phyloP scores from a whole-genome alignment of 495 filamentous ascomycete genomes.

The Lentithecium fluviatile region DNA sequence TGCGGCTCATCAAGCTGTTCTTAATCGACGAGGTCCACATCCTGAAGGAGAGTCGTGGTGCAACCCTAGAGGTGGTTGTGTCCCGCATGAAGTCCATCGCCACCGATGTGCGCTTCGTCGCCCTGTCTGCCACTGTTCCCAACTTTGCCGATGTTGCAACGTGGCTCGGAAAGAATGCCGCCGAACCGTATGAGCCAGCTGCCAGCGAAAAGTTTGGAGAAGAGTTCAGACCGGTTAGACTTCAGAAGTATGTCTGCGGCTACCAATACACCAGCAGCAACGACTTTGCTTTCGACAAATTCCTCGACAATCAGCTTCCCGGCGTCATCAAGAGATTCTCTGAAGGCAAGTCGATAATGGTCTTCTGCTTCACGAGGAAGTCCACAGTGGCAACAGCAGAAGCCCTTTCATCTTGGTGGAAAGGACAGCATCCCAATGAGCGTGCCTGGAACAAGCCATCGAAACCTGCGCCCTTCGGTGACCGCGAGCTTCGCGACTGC shows the following conservation, averaged over 20 bases:
- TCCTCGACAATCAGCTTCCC: conserved; percentile 72
- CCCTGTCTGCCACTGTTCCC: conserved; percentile 88
- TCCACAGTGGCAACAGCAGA: conserved; percentile 75
- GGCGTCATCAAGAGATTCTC: conserved; percentile 75
- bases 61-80: conserved; percentile 91
- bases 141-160: conserved; percentile 87
- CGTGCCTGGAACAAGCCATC: conserved; percentile 68
- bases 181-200: conserved; percentile 66
- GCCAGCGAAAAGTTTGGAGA: conserved; percentile 80
- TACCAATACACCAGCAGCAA: conserved; percentile 62
- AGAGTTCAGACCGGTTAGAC: conserved; percentile 81
- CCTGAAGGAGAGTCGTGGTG: conserved; percentile 83
- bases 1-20: conserved; percentile 85
- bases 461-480: conserved; percentile 54
- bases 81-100: conserved; percentile 95
- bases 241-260: conserved; percentile 86
- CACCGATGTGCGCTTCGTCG: conserved; percentile 83
- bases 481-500: conserved; percentile 62
- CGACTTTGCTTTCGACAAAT: conserved; percentile 84
- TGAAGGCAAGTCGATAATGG: conserved; percentile 78
- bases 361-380: conserved; percentile 87
- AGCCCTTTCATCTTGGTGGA: conserved; percentile 67
- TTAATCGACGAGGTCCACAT: conserved; percentile 97
- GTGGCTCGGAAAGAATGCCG: conserved; percentile 82
- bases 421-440: conserved; percentile 53